Percentiles rank a stretch among this genome's conserved stretches.
Evolutionary conservation across 2,329 filamentous ascomycete species (phyloP).

Genomic region (Trichoderma sp.): DNA sequence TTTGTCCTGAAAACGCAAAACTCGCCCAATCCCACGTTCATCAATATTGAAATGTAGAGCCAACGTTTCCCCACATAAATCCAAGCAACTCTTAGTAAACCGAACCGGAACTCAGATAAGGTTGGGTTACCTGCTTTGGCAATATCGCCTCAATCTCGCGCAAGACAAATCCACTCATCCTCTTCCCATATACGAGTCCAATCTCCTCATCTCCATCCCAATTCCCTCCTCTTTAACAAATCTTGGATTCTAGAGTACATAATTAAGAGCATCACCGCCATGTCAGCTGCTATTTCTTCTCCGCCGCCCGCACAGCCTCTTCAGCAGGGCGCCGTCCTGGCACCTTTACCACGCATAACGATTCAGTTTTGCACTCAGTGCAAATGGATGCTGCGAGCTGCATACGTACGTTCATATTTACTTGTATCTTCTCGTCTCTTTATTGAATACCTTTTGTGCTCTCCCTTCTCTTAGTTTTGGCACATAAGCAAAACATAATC

Average conservation of each 20-base stretch:
- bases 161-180: neutral
- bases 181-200: neutral
- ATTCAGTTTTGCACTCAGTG: conserved; percentile 95
- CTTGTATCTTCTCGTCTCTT: neutral
- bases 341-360: conserved; percentile 67
- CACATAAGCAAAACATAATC: neutral
- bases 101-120: neutral
- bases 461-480: neutral
- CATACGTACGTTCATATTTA: conserved; percentile 65
- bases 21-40: neutral
- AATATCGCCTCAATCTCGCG: neutral
- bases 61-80: neutral
- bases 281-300: conserved; percentile 2
- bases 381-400: conserved; percentile 85
- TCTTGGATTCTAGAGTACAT: neutral
- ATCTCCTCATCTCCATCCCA: neutral
- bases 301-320: neutral
- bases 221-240: neutral
- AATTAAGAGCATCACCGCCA: neutral
- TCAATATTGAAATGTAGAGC: no score
- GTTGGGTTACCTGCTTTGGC: neutral
- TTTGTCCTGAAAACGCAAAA: neutral
- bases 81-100: neutral
- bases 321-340: conserved; percentile 2
- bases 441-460: neutral